Percentiles rank a stretch among this genome's conserved stretches.
These are phyloP conservation scores for Canariomyces notabilis DNA, from an alignment of 2,329 filamentous ascomycete genomes.

Conservation along the genomic window DNA sequence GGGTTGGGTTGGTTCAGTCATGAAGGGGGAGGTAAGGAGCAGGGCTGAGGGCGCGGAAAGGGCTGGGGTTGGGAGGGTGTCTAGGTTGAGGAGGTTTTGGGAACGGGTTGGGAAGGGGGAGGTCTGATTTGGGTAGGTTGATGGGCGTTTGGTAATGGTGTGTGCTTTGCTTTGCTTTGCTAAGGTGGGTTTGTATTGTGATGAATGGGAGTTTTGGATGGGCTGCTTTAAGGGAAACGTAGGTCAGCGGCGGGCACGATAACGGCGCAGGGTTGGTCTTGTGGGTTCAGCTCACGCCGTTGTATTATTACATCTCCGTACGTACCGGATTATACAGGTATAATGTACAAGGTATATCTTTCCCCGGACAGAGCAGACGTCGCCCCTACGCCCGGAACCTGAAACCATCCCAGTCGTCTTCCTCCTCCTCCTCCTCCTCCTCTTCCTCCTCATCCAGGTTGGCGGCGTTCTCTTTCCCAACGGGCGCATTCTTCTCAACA, in stretches of 20 bases:
- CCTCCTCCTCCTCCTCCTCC: conserved; percentile 41
- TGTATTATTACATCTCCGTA: not conserved
- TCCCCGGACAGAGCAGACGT: not conserved
- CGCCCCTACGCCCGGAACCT: conserved; percentile 37
- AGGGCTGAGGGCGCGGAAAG: conserved; percentile 47
- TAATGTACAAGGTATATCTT: conserved; percentile 7
- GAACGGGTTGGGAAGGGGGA: conserved; percentile 51
- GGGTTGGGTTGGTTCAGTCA: conserved; percentile 58
- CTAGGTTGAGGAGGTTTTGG: conserved; percentile 61
- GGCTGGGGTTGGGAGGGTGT: conserved; percentile 51
- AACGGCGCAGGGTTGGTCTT: too few species aligned
- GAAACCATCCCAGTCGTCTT: conserved; percentile 58
- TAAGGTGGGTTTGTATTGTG: not conserved
- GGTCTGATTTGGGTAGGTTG: conserved; percentile 13
- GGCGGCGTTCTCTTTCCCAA: conserved; percentile 31
- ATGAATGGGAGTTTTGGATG: not conserved
- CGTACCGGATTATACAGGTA: conserved; percentile 9
- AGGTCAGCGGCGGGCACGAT: too few species aligned
- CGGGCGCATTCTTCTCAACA: conserved; percentile 23
- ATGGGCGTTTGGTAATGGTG: not conserved
- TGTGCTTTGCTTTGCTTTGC: not conserved
- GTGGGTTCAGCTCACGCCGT: too few species aligned
- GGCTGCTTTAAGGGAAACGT: not conserved
- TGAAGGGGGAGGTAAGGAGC: conserved; percentile 48
- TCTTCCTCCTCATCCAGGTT: conserved; percentile 30